Evolutionary conservation across 2,329 filamentous ascomycete genomes (phyloP), one percentile per base, ranked within the genome.

Genomic region (Colletotrichum euphorbiae): DNA sequence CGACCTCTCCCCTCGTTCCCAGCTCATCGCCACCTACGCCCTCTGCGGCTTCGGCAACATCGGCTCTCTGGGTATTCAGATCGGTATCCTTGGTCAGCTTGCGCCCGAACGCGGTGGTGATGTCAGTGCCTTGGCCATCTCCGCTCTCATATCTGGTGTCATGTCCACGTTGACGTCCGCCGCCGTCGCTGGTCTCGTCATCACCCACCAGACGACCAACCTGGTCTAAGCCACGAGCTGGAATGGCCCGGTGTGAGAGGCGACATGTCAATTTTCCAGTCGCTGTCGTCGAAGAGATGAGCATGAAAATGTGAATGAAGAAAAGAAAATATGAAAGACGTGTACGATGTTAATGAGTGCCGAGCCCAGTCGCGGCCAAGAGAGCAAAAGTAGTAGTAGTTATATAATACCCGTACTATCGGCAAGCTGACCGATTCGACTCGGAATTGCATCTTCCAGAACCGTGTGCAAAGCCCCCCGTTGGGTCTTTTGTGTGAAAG

Each of bases 1-100:
- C 61, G 71, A 76, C 31, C 84, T 97, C 69, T 89, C 88, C 33
- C 81, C 87, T 15, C 92, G 93, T 60, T 93, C 93, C 24, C 85
- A 85, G 51, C 86, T 97, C 72, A 97, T 97, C 75, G 92, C 91
- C 51, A 97, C 93, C 57, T 97, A 97, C 76, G 92, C 92, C 19
- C 87, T 94, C 71, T 97, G 93, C 79, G 89, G 89, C 28, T 93
- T 93, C 77, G 94, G 93, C 70, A 97, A 97, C 82, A 91, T 97
- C 73, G 91, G 92, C 61, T 95, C 93, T 33, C 86, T 97, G 54
- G 93, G 93, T 77, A 95, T 93, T 63, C 93, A 97, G 80, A 96
- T 97, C 69, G 93, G 93, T 82, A 93, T 97, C 67, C 85, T 97
- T 59, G 88, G 91, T 4, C 93, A 97, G 80, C 88, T 97, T 69